phyloP scores from a whole-genome alignment of 768 basidiomycete species.

The Lentinula boryana region DNA sequence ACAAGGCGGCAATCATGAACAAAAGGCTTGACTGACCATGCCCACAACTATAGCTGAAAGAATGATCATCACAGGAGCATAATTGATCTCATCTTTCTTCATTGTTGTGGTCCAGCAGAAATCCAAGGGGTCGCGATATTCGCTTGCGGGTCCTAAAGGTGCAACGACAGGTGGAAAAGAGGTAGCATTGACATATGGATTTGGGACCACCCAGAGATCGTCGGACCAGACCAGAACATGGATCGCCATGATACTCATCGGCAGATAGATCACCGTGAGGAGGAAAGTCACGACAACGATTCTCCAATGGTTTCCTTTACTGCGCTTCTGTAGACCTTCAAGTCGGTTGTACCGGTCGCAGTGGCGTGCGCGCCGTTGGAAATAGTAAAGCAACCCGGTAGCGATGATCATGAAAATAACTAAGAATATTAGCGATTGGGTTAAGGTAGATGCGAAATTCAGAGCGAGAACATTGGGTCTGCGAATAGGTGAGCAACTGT shows the following conservation, averaged over 20 bases:
- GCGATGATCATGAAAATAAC: conserved; percentile 51
- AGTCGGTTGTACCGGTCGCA: conserved; percentile 43
- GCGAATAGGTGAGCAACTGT: conserved; percentile 7
- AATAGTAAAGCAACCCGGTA: conserved; percentile 49
- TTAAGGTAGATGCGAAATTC: conserved; percentile 59
- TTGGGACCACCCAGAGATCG: conserved; percentile 68
- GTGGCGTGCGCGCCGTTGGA: conserved; percentile 42
- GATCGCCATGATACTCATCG: conserved; percentile 70
- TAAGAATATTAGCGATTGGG: conserved; percentile 57
- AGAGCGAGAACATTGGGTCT: conserved; percentile 73
- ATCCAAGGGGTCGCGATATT: conserved; percentile 58
- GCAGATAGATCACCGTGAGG: conserved; percentile 66
- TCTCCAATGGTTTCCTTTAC: conserved; percentile 40
- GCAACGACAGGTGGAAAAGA: conserved; percentile 39
- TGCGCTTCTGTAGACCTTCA: conserved; percentile 50
- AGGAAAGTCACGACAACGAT: conserved; percentile 60
- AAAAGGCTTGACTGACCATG: conserved; percentile 32
- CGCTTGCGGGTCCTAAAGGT: conserved; percentile 48
- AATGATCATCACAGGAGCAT: conserved; percentile 57
- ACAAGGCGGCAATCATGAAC: neutral
- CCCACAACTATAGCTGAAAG: conserved; percentile 45
- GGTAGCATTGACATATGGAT: conserved; percentile 60
- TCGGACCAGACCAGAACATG: conserved; percentile 74
- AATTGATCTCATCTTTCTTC: conserved; percentile 63
- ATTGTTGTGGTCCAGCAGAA: conserved; percentile 81